Base-by-base conservation (phyloP, 176 grass and related monocot genomes). In the Bothriochloa decipiens region DNA sequence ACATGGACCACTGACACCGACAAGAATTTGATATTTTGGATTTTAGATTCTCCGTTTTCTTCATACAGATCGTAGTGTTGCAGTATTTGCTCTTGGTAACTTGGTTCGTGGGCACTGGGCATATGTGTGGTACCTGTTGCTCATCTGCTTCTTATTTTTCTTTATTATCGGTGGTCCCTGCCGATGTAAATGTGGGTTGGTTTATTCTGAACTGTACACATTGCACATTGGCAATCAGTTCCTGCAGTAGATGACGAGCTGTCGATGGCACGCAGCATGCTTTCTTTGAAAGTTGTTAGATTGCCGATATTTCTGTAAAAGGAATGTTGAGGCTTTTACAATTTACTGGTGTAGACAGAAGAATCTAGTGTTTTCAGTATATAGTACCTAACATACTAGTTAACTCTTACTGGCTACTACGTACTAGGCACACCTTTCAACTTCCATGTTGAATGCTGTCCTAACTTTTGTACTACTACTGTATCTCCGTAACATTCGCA, bases 151-250 rank as follows among this genome's bases (percentile, higher is more conserved):
- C 12, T 16, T 67, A 4, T 46, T 77, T 42, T 17, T 4, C 26
- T 32, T 32, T 26, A 33, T 1, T 25, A 33, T 1, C 46, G 47
- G 75, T 46, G 87, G 60, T 74, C 61, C 47, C 60, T 80, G 69
- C 49, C 37, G 49, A 40, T 46, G 75, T 81, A 80, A 75, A 84
- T 81, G 46, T 50, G 36, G 73, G 29, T 32, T 43, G 46, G 25
- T 69, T 74, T 84, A 20, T n/a, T 73, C 29, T 60, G 68, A 65
- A 71, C 47, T 15, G 40, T 57, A 65, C 12, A 35, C n/a, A 15
- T 22, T 65, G 28, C 12, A 35, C n/a, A 15, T 22, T 65, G 28
- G 0, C 20, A 63, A 76, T 64, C 50, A 55, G 45, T 43, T 67
- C 55, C 7, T 68, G 75, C 77, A 26, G 29, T 32, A 32, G 69